phyloP scores from a whole-genome alignment of 225 moss, liverwort and hornwort genomes.

The Marchantia polymorpha region DNA sequence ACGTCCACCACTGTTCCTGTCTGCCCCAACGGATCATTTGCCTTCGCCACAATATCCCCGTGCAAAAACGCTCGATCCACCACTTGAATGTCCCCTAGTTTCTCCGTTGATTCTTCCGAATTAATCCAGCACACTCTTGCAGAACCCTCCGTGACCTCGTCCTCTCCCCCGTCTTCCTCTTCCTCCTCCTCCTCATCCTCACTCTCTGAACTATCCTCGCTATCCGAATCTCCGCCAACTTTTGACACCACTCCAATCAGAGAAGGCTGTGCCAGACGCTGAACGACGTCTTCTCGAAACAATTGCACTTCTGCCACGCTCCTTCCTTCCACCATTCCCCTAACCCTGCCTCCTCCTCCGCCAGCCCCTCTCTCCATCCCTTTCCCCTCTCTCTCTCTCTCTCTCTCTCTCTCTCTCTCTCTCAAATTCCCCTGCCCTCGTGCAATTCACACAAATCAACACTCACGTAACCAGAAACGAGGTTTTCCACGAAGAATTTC shows the following conservation, averaged over 20 bases:
- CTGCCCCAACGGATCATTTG: constrained; percentile 70
- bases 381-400: constrained; percentile 1
- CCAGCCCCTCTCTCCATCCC: constrained; percentile 4
- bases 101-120: constrained; percentile 64
- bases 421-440: not conserved
- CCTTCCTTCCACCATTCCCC: constrained; percentile 42
- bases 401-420: not conserved
- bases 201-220: constrained; percentile 52
- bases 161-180: constrained; percentile 40
- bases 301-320: constrained; percentile 68
- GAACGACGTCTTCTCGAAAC: constrained; percentile 86
- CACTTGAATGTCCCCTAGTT: constrained; percentile 64
- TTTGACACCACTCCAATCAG: constrained; percentile 74
- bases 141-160: constrained; percentile 55
- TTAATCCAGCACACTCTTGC: constrained; percentile 90
- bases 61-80: constrained; percentile 89
- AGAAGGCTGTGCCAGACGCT: constrained; percentile 59
- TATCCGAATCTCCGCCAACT: constrained; percentile 81
- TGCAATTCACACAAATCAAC: constrained; percentile 11
- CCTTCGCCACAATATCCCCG: constrained; percentile 81
- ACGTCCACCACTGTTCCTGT: constrained; percentile 88
- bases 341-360: constrained; percentile 5
- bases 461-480: constrained; percentile 1
- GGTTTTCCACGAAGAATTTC: constrained; percentile 3
- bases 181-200: constrained; percentile 46